A percentile compares a stretch with the other conserved stretches of the same genome.
Conservation (phyloP, 148 eudicot species). For the Cornus controversa region DNA sequence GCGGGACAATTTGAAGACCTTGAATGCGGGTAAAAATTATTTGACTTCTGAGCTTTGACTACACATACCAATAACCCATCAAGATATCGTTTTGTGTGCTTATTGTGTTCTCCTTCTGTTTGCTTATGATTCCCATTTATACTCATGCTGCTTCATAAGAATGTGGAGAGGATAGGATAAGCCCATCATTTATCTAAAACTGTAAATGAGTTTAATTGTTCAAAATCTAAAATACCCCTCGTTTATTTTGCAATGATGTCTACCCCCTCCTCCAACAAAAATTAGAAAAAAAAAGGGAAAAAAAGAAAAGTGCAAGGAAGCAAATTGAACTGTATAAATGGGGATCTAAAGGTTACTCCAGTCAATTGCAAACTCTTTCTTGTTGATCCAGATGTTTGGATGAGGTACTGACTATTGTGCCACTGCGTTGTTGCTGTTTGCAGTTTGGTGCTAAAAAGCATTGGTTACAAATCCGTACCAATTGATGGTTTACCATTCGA, state of each 20-base stretch:
- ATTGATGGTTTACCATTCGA: conserved; percentile 87
- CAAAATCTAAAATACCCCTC: not conserved
- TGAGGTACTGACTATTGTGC: conserved; percentile 5
- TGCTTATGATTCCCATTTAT: not conserved
- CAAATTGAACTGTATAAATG: not conserved
- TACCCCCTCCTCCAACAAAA: not conserved
- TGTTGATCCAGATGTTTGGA: not conserved
- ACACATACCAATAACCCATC: not conserved
- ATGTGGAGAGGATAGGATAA: not conserved
- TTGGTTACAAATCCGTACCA: conserved; percentile 93
- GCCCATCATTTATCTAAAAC: not conserved
- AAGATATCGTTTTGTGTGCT: not conserved
- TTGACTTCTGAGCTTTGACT: not conserved
- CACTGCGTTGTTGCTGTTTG: conserved; percentile 10
- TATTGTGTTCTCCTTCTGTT: not conserved
- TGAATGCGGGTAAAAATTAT: conserved; percentile 61
- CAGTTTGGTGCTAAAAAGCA: conserved; percentile 88
- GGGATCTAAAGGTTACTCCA: not conserved
- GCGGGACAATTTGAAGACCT: conserved; percentile 77
- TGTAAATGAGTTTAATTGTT: not conserved
- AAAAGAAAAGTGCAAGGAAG: not conserved
- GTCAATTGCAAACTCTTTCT: not conserved
- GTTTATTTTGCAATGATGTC: not conserved
- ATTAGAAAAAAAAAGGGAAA: too few species aligned
- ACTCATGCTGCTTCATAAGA: not conserved